phyloP scores from a whole-genome alignment of 2,329 filamentous ascomycete species.

The Penicillium sp. region DNA sequence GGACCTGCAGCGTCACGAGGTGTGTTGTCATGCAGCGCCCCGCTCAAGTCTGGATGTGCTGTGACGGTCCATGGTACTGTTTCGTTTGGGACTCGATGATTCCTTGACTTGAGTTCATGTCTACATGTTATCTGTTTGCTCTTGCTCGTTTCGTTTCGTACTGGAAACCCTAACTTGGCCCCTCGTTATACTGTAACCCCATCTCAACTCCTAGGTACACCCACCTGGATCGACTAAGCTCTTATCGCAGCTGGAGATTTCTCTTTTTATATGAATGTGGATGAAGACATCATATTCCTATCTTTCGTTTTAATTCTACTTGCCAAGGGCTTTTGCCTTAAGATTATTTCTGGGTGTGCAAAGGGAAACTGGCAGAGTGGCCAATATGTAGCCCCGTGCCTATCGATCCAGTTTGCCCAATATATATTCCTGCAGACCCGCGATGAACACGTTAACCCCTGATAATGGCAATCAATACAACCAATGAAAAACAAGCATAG shows the following conservation, averaged over 20 bases:
- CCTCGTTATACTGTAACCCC: not conserved
- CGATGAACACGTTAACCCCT: not conserved
- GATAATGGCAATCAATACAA: not conserved
- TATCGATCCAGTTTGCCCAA: not conserved
- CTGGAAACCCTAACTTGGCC: not conserved
- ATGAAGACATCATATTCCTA: not conserved
- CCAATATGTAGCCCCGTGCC: not conserved
- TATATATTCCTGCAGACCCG: not conserved
- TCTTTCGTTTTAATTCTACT: too few species aligned
- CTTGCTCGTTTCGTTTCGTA: not conserved
- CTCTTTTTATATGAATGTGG: too few species aligned
- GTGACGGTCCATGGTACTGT: conserved; percentile 5
- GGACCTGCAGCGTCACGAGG: conserved; percentile 16
- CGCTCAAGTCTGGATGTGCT: conserved; percentile 1
- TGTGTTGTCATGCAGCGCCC: conserved; percentile 13
- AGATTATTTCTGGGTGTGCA: not conserved
- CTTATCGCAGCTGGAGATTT: not conserved
- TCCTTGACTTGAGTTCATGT: conserved; percentile 6
- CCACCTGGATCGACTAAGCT: not conserved
- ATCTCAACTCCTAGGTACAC: not conserved
- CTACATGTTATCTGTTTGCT: not conserved
- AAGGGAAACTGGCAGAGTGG: not conserved
- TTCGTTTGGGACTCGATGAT: conserved; percentile 6
- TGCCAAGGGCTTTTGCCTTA: not conserved
- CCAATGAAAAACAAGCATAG: not conserved